Conservation (phyloP, 225 moss, liverwort and hornwort species). For the Sphagnum tenellum region DNA sequence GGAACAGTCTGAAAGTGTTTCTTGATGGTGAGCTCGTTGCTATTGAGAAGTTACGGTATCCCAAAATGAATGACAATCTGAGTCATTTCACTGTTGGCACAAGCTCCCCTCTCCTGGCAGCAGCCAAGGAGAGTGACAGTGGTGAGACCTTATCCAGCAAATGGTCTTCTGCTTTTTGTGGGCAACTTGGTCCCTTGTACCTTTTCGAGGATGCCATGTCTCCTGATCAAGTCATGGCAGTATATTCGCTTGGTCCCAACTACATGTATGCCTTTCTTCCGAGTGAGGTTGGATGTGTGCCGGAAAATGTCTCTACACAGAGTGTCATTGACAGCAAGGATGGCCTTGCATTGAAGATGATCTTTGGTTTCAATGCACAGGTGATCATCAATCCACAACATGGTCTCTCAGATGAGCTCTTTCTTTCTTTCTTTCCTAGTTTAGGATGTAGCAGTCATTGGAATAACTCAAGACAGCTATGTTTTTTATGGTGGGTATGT, state of each 20-base stretch:
- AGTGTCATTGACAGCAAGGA: slow-evolving; percentile 25
- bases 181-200: slow-evolving; percentile 33
- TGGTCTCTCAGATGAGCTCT: too few species aligned
- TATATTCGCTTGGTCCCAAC: slow-evolving; percentile 26
- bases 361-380: slow-evolving; percentile 36
- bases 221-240: slow-evolving; percentile 22
- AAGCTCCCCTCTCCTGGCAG: slow-evolving; percentile 12
- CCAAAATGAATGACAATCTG: slow-evolving; percentile 22
- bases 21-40: slow-evolving; percentile 22
- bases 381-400: slow-evolving; percentile 3
- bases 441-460: not conserved
- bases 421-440: too few species aligned
- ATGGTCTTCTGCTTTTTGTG: slow-evolving; percentile 23
- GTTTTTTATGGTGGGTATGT: not conserved
- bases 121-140: not conserved
- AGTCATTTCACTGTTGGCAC: slow-evolving; percentile 31
- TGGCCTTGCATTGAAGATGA: slow-evolving; percentile 20
- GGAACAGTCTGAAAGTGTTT: slow-evolving; percentile 26
- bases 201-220: slow-evolving; percentile 35
- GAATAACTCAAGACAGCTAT: not conserved
- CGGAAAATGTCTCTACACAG: slow-evolving; percentile 22
- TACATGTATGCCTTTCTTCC: slow-evolving; percentile 38
- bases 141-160: slow-evolving; percentile 8
- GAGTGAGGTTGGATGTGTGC: slow-evolving; percentile 30
- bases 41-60: slow-evolving; percentile 30